Evolutionary conservation across 495 filamentous ascomycete genomes (phyloP), one percentile per base, ranked within the genome.

Genomic region (Alectoria sarmentosa): DNA sequence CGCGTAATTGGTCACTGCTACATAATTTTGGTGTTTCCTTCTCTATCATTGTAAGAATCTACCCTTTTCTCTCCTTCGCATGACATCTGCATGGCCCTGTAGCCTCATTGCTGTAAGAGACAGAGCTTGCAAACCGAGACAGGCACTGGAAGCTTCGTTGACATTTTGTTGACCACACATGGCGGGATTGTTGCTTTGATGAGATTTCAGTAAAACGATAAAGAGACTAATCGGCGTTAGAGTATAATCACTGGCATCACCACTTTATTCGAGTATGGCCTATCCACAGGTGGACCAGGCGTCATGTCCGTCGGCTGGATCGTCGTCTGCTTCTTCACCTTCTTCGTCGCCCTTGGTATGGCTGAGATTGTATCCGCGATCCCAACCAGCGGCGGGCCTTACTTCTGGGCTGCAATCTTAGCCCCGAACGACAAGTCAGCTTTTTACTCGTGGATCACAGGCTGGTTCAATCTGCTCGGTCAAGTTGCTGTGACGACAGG

Each of bases 11-110:
- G 84, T 80, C 79, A 19, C 66, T 86, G 64, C 73, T 82, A 58
- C 84, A 87, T 65, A 87, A 87, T 69, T 87, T 87, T 74, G 84
- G 84, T 57, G 81, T 87, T 60, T 85, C 83, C 0, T 87, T 87
- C 72, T 85, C 83, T 13, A 87, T 87, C 69, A 87, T 87, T 69
- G 82, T 84, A 64, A 68, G 82, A 75, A 23, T 48, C 19, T 30
- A 49, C n/a, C 41, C 42, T 37, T 61, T 54, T 39, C 39, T 49
- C 13, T 52, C 26, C 23, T 62, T 36, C 32, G 2, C n/a, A 38
- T 17, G 13, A 6, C 11, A 58, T 58, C 52, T 46, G 60, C 32
- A 30, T 44, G 38, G 19, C 30, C 23, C n/a, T 54, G 5, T 54
- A 21, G 28, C 42, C 13, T 4, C 41, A 21, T 2, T 3, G 2